Percentiles rank a stretch among this genome's conserved stretches.
Evolutionary conservation across 805 yeast genomes (phyloP).

Genomic region (Candida silvicultrix): DNA sequence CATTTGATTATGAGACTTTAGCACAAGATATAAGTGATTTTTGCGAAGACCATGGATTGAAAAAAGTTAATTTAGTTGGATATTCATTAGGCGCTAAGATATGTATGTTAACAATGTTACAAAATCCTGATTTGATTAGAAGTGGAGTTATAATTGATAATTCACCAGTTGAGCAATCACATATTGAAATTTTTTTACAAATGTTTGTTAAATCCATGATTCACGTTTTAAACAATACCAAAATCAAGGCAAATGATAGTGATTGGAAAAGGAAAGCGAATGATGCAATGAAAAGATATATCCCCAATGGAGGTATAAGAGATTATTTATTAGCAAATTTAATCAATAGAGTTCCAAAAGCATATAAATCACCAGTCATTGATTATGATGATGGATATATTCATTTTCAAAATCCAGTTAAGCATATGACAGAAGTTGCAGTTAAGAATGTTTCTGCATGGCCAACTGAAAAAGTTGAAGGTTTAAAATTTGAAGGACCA

Average conservation of each 20-base stretch:
- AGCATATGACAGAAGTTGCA: slow-evolving; percentile 15
- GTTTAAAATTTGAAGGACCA: slow-evolving; percentile 26
- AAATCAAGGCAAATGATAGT: slow-evolving; percentile 17
- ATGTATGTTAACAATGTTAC: slow-evolving; percentile 36
- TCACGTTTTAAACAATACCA: slow-evolving; percentile 23
- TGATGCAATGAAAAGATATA: slow-evolving; percentile 11
- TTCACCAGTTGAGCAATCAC: slow-evolving; percentile 30
- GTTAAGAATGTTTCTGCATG: slow-evolving; percentile 24
- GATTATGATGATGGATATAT: slow-evolving; percentile 21
- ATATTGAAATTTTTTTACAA: slow-evolving; percentile 27
- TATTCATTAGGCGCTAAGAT: slow-evolving; percentile 51
- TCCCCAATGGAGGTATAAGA: slow-evolving; percentile 22
- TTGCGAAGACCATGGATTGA: slow-evolving; percentile 25
- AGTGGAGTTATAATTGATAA: slow-evolving; percentile 40
- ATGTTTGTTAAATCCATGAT: slow-evolving; percentile 34
- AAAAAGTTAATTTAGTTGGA: slow-evolving; percentile 29
- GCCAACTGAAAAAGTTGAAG: slow-evolving; percentile 22
- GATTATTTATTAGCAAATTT: slow-evolving; percentile 33
- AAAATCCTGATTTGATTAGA: slow-evolving; percentile 30
- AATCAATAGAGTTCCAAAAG: slow-evolving; percentile 19
- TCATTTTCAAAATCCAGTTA: slow-evolving; percentile 26
- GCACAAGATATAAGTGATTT: slow-evolving; percentile 34
- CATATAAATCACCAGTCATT: slow-evolving; percentile 11
- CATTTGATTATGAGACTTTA: slow-evolving; percentile 34
- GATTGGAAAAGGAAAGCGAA: slow-evolving; percentile 23